These are phyloP conservation scores for Moricandia arvensis DNA, from an alignment of 345 rosid genomes.

Conservation along the genomic window DNA sequence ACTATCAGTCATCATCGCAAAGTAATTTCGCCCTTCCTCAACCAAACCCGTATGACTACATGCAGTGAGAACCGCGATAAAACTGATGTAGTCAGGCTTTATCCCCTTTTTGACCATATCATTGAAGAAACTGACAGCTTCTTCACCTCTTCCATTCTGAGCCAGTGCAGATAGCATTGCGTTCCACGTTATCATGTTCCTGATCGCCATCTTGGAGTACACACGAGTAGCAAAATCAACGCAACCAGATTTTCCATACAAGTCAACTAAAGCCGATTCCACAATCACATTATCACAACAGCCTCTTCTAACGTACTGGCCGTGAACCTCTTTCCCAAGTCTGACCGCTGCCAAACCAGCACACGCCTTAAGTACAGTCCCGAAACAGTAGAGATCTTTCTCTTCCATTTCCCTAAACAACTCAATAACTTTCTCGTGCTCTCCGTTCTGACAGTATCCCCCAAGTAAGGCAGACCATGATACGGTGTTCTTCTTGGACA, in stretches of 20 bases:
- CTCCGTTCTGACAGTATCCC: slow-evolving; percentile 74
- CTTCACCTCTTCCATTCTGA: slow-evolving; percentile 77
- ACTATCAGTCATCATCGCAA: slow-evolving; percentile 48
- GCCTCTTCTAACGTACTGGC: slow-evolving; percentile 77
- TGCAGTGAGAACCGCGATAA: slow-evolving; percentile 78
- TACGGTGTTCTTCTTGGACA: slow-evolving; percentile 60
- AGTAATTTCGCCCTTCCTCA: slow-evolving; percentile 57
- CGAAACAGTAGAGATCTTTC: slow-evolving; percentile 70
- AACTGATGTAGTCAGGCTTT: slow-evolving; percentile 75
- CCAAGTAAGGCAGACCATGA: slow-evolving; percentile 89
- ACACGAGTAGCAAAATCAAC: slow-evolving; percentile 57
- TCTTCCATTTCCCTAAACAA: slow-evolving; percentile 56
- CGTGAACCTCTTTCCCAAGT: slow-evolving; percentile 87
- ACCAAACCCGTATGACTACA: slow-evolving; percentile 85
- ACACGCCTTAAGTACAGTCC: slow-evolving; percentile 84
- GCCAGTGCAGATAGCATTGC: slow-evolving; percentile 81
- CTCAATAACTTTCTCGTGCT: slow-evolving; percentile 56
- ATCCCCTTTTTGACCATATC: slow-evolving; percentile 56
- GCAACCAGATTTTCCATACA: slow-evolving; percentile 86
- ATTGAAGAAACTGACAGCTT: slow-evolving; percentile 60
- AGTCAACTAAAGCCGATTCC: slow-evolving; percentile 88
- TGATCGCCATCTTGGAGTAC: slow-evolving; percentile 49
- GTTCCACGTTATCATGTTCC: slow-evolving; percentile 81
- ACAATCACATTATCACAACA: slow-evolving; percentile 67
- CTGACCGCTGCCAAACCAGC: slow-evolving; percentile 72